Base-by-base conservation (phyloP, 2,329 filamentous ascomycete species). In the Penicillium sumatraense region DNA sequence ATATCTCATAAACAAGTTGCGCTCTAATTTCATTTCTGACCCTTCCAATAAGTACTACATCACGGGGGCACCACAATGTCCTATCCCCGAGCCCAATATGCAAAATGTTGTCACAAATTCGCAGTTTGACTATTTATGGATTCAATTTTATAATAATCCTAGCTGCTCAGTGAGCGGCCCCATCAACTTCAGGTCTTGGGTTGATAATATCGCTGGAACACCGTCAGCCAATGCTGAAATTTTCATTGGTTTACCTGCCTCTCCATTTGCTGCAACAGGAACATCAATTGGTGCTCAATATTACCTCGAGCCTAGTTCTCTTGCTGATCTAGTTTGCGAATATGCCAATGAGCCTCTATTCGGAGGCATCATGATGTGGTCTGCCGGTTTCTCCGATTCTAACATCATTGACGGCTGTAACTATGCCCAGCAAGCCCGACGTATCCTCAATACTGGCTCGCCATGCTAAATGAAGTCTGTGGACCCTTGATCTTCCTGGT, bases 21-120 rank as follows among this genome's bases (percentile, higher is more conserved):
- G 71, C 24, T 62, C 62, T 10, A 69, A 66, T 53, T 76, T 77
- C 50, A 66, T 61, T 9, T 59, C 63, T 0, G 74, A 77, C 52
- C 44, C 70, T 9, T 55, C 59, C 20, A 68, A 72, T 41, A 64
- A 60, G 5, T 80, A 78, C 58, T 77, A 80, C 59, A 78, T 85
- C 58, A 77, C 76, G 13, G 78, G 75, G 7, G 76, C 78, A 5
- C 78, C 78, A 0, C 78, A 80, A 53, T 81, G 78, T 54, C 68
- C 73, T 1, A 70, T 79, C 13, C 78, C 78, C 0, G 78, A 80
- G 49, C 72, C 70, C 1, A 75, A 79, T 56, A 75, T 80, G 68
- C 70, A 72, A 20, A 61, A 59, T 13, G 68, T 75, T 18, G 71
- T 80, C 45, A 65, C 64, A 21, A 68, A 72, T 20, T 65, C 74